Percentiles rank a stretch among this genome's conserved stretches.
Evolutionary conservation across 23 red algal genomes (phyloP).

Genomic region (Pyropia haitanensis): DNA sequence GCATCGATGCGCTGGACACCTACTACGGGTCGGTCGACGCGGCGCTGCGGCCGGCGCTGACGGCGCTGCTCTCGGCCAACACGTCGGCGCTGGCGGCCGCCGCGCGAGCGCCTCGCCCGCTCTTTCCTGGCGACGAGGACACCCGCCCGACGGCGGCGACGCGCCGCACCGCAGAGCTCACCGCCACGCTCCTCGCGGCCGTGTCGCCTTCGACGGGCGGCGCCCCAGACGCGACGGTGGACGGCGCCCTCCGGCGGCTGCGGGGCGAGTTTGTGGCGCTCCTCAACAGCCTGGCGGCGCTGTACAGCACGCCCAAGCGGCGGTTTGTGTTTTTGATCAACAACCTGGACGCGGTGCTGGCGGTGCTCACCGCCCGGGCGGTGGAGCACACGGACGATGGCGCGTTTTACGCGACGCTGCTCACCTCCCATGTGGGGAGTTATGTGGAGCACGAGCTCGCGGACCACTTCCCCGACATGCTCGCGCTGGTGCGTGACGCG

Average conservation of each 20-base stretch:
- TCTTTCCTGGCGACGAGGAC: constrained; percentile 27
- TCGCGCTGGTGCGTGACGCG: constrained; percentile 51
- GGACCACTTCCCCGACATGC: constrained; percentile 86
- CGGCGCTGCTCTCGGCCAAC: constrained; percentile 64
- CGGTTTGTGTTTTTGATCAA: constrained; percentile 77
- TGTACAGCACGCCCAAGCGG: constrained; percentile 41
- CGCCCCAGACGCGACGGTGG: constrained; percentile 54
- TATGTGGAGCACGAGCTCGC: constrained; percentile 81
- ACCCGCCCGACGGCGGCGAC: constrained; percentile 64
- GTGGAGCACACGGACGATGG: constrained; percentile 36
- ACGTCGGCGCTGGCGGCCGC: constrained; percentile 41
- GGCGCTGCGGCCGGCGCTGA: constrained; percentile 66
- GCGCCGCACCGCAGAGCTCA: constrained; percentile 57
- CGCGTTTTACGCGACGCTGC: constrained; percentile 54
- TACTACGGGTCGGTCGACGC: constrained; percentile 70
- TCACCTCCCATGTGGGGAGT: constrained; percentile 42
- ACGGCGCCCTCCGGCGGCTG: constrained; percentile 56
- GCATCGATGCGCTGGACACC: constrained; percentile 51
- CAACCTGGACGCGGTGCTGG: constrained; percentile 66
- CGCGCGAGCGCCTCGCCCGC: constrained; percentile 10
- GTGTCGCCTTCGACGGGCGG: constrained; percentile 5
- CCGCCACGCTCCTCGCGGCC: constrained; percentile 41
- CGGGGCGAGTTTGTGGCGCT: constrained; percentile 61
- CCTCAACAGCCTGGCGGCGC: constrained; percentile 45
- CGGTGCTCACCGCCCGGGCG: constrained; percentile 34